These are phyloP conservation scores for Hypoxylon rickii DNA, from an alignment of 495 filamentous ascomycete species.

Conservation along the genomic window DNA sequence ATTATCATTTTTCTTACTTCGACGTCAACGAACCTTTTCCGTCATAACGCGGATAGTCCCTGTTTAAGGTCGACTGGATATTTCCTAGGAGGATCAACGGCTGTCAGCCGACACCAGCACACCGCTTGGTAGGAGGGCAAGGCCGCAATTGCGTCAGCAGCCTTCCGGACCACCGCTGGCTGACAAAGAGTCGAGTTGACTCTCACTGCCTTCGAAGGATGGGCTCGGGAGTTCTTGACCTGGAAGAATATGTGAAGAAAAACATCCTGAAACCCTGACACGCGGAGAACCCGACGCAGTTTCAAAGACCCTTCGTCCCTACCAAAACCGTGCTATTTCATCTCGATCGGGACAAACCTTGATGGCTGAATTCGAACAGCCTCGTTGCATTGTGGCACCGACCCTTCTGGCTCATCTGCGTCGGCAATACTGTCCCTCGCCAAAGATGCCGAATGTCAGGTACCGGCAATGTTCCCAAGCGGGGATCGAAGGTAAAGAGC, in stretches of 20 bases:
- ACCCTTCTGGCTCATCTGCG: constrained; percentile 3
- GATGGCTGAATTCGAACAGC: constrained; percentile 11
- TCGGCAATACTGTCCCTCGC: constrained; percentile 24
- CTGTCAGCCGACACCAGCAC: neutral
- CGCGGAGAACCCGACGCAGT: neutral
- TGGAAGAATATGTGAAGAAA: constrained; percentile 2
- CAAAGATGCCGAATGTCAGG: no score
- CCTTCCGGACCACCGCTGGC: neutral
- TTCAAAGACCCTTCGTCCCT: constrained; percentile 1
- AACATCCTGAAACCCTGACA: neutral
- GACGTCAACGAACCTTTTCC: neutral
- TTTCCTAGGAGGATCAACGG: neutral
- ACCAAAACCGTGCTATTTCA: neutral
- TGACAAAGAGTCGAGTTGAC: constrained; percentile 4
- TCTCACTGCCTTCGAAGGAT: constrained; percentile 2
- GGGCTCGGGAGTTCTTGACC: neutral
- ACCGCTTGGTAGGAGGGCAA: constrained; percentile 2
- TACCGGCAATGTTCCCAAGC: constrained; percentile 22
- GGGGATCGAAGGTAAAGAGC: constrained; percentile 12
- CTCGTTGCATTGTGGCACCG: constrained; percentile 18
- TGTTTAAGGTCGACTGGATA: neutral
- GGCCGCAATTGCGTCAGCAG: neutral
- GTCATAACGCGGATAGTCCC: neutral
- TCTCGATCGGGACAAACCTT: constrained; percentile 1
- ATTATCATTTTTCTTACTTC: constrained; percentile 1